Base-by-base conservation (phyloP, 805 yeast species). In the Pichia phayaonensis region DNA sequence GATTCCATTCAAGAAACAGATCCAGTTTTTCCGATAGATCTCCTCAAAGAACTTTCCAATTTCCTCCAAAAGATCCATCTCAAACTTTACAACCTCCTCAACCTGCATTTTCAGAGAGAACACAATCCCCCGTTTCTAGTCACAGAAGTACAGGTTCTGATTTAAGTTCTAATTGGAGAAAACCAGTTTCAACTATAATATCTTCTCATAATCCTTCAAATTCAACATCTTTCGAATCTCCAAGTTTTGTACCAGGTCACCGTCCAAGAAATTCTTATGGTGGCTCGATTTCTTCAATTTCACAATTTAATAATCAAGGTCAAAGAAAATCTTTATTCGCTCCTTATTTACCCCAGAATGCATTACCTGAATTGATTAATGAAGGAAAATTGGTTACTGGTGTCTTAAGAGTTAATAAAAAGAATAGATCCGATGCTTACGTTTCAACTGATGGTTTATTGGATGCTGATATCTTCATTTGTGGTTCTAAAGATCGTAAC, bases 401-500 rank as follows among this genome's bases (percentile, higher is more conserved):
- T 59, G 85, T 84, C 26, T 73, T 94, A 60, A 79, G 99, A 57
- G 99, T 94, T 42, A 94, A 94, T 71, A 90, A 90, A 68, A 94
- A 94, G 68, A 94, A 94, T 66, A 77, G 99, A 60, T 89, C 97
- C 1, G 98, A 94, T 69, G 99, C 99, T 0, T 94, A 95, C 69
- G 98, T 94, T n/a, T 82, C 96, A 8, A 92, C 98, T 0, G 97
- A 90, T 65, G 97, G 97, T 1, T 77, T 90, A 31, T 76, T 94
- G 55, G 99, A 94, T 68, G 95, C 99, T 0, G 99, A 94, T 67
- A 89, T 94, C 54, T 94, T 90, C 63, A 94, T 94, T 57, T 94
- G 98, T 72, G 99, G 99, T 12, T 90, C 98, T 12, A 94, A 94
- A 66, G 99, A 94, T 69, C 86, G 99, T 66, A 94, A 94, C 68